These are phyloP conservation scores for Knoxdaviesia proteae DNA, from an alignment of 2,329 filamentous ascomycete genomes.

Conservation along the genomic window DNA sequence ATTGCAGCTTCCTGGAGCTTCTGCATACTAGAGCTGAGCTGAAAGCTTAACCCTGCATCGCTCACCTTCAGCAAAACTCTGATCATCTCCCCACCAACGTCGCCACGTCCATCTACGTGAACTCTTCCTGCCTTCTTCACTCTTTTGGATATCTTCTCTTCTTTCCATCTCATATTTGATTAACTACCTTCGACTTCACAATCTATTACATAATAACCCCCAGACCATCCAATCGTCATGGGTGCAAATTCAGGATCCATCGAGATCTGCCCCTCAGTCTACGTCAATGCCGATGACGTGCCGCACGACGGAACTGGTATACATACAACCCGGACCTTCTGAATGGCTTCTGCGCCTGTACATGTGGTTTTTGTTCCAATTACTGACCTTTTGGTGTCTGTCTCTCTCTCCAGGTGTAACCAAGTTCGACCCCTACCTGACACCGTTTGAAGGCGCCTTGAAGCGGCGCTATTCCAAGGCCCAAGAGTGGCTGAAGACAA, in stretches of 20 bases:
- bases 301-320: background rate
- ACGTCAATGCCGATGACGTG: background rate
- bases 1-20: background rate
- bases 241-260: no score
- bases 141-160: background rate
- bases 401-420: slow-evolving; percentile 44
- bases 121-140: background rate
- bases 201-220: background rate
- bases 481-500: slow-evolving; percentile 68
- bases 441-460: slow-evolving; percentile 62
- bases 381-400: no score
- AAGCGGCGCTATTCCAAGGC: slow-evolving; percentile 58
- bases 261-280: no score
- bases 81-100: no score
- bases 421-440: slow-evolving; percentile 72
- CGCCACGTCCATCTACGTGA: background rate
- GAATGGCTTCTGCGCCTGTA: no score
- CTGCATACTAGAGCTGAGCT: background rate
- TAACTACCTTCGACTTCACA: background rate
- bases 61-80: no score
- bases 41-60: no score
- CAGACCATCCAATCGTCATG: no score
- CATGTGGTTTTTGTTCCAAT: no score
- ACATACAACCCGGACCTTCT: background rate
- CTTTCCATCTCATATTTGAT: background rate